A percentile compares a stretch with the other conserved stretches of the same genome.
These are phyloP conservation scores for Cystobasidium onofrii DNA, from an alignment of 768 basidiomycete genomes.

Conservation along the genomic window DNA sequence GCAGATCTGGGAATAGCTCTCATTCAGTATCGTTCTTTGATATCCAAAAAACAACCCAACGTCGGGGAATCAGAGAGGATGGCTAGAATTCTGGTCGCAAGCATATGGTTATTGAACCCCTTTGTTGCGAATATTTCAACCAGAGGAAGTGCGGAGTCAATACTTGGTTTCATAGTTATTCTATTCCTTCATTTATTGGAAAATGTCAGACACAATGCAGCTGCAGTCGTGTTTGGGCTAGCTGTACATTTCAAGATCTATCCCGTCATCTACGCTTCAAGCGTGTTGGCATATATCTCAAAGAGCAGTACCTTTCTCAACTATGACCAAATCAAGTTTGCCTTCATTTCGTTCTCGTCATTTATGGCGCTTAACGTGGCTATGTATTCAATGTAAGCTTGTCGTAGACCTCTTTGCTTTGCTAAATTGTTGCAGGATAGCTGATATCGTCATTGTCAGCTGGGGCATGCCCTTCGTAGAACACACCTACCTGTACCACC, in stretches of 20 bases:
- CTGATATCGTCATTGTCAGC: slow-evolving; percentile 48
- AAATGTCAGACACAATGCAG: slow-evolving; percentile 49
- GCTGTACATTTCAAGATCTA: slow-evolving; percentile 97
- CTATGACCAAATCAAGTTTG: slow-evolving; percentile 54
- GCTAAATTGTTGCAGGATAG: too few species aligned
- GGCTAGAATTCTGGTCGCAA: slow-evolving; percentile 43
- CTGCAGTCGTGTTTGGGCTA: slow-evolving; percentile 68
- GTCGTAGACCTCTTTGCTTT: too few species aligned
- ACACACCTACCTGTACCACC: slow-evolving; percentile 87
- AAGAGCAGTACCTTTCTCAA: slow-evolving; percentile 23
- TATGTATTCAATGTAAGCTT: slow-evolving; percentile 68
- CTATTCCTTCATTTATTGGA: slow-evolving; percentile 58
- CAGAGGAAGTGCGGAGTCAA: slow-evolving; percentile 85
- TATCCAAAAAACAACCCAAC: not conserved
- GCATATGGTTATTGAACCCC: slow-evolving; percentile 80
- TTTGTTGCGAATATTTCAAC: slow-evolving; percentile 94
- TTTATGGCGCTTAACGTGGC: slow-evolving; percentile 57
- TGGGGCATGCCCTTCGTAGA: slow-evolving; percentile 91
- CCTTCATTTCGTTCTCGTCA: slow-evolving; percentile 58
- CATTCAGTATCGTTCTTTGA: slow-evolving; percentile 54
- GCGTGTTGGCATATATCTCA: slow-evolving; percentile 53
- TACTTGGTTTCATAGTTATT: slow-evolving; percentile 72
- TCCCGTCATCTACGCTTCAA: slow-evolving; percentile 80
- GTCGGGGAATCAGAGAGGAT: not conserved
- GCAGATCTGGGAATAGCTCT: slow-evolving; percentile 74